Evolutionary conservation across 495 filamentous ascomycete species (phyloP), one percentile per base, ranked within the genome.

Genomic region (Paragyromitra xinjiangensis): DNA sequence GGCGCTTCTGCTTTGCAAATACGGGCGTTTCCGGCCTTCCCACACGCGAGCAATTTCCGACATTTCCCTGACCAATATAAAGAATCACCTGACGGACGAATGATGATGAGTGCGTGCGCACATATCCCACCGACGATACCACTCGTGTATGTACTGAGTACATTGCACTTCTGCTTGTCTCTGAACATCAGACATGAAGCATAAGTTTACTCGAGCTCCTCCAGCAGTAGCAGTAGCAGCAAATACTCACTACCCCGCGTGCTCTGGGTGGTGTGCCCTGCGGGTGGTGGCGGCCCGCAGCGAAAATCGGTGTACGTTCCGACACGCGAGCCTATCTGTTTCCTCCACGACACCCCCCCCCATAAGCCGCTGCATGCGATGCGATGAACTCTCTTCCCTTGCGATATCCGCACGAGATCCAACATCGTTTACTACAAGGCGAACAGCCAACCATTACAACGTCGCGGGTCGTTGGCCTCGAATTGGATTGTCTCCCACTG

Each of bases 351-450:
- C 74, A 66, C 69, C 40, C 69, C 69, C 66, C 51, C 42, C 68
- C 73, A 72, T 59, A 72, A 65, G 26, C 59, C 26, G 59, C 69
- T 53, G 51, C 64, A 74, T 69, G 71, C 64, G 71, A 73, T 77
- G 74, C 61, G 74, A 77, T 77, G 74, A 64, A 72, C 69, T 59
- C 65, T 69, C 73, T 77, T 77, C 74, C 51, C 66, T 73, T 58
- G 74, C 74, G 74, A 77, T 77, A 77, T 77, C 67, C 73, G 73
- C 51, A 63, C 68, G 26, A 76, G 73, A 77, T 77, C 74, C 74
- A 73, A 66, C 74, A 77, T 73, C 74, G 69, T 73, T 29, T 26
- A 55, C 44, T 59, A 26, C 16, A 42, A 50, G 71, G 63, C 62
- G 48, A 48, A n/a, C 51, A 64, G 51, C 64, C 51, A 74, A 62